Base-by-base conservation (phyloP, 164 flowering plant genomes). In the Taxillus chinensis region DNA sequence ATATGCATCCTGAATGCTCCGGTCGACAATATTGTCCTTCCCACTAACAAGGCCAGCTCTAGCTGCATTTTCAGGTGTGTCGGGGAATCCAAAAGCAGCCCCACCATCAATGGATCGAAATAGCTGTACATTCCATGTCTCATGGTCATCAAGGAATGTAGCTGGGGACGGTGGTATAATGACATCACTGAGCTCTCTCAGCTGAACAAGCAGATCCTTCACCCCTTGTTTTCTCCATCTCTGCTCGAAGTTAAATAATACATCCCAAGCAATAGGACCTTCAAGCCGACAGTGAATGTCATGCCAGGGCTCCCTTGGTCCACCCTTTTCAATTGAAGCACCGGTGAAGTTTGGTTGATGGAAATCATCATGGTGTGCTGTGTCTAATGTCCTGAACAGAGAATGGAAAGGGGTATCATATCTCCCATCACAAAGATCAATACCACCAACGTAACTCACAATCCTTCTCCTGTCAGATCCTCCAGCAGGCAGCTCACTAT, bases 201-300 rank as follows among this genome's bases (percentile, higher is more conserved):
- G 76, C 17, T 70, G 61, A 61, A 80, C 54, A 41, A 85, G 79
- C 3, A 85, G 38, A 68, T 82, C 84, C 56, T 78, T 82, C 27
- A 85, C 87, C 51, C 87, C 87, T 70, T 83, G 87, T 74, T 79
- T 79, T 59, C 70, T 79, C 87, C 87, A 83, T 64, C 87, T 76
- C 67, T 83, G 87, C 77, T 83, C 87, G 53, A 83, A 83, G 65
- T 82, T 82, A 59, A 74, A 82, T 72, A 82, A 66, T 16, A 82
- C 86, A 75, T 82, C 86, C 86, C 86, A 83, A 39, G 87, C 87
- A 61, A 83, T 71, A n/a, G 87, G 82, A 48, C 87, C 87, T 69
- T 83, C 87, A 48, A 83, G 80, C 9, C 80, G 73, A 41, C 78
- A 75, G 64, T 83, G 87, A 61, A 83, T 83, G 55, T 83, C 87